Evolutionary conservation across 768 basidiomycete species (phyloP), one percentile per base, ranked within the genome.

Genomic region (Hypsizygus marmoreus): DNA sequence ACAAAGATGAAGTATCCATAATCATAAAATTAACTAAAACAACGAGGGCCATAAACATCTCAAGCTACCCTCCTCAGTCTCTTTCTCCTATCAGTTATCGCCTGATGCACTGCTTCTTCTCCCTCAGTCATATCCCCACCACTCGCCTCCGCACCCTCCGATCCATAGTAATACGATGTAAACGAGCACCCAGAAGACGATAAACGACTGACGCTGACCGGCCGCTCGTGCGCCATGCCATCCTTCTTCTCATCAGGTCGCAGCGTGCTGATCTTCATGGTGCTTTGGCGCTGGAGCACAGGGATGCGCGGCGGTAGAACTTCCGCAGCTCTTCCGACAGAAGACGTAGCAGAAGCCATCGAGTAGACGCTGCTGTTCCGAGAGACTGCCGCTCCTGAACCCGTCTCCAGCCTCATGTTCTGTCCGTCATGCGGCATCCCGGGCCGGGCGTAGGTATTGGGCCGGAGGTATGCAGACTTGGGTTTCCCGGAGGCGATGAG

Each of bases 301-400:
- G 55, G 55, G 12, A 56, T 47, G 25, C 49, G 40, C n/a, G 34
- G n/a, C 11, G 39, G 17, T 23, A 8, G 31, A 11, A 19, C 23
- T 13, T 28, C 19, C 3, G 35, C 26, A 3, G 40, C 36, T 22
- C 23, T 26, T 22, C 28, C 14, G 8, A 41, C 29, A 2, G 51
- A 50, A 19, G 54, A 55, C 19, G 50, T 28, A 1, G 43, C 55
- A 3, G 62, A 62, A 13, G 53, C 36, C 35, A 49, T 55, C 0
- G 62, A 64, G 40, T 64, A 64, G 10, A 56, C 50, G 37, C 62
- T 64, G 22, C 51, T 59, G 10, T 60, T 50, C 19, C 50, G 47
- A 7, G 62, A 64, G 2, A 43, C n/a, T 2, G 46, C 26, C 29
- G 45, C 45, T 13, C 47, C 48, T 30, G 50, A 31, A 36, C 22